phyloP scores from a whole-genome alignment of 768 basidiomycete species.

The Xerocomus potaroensis region DNA sequence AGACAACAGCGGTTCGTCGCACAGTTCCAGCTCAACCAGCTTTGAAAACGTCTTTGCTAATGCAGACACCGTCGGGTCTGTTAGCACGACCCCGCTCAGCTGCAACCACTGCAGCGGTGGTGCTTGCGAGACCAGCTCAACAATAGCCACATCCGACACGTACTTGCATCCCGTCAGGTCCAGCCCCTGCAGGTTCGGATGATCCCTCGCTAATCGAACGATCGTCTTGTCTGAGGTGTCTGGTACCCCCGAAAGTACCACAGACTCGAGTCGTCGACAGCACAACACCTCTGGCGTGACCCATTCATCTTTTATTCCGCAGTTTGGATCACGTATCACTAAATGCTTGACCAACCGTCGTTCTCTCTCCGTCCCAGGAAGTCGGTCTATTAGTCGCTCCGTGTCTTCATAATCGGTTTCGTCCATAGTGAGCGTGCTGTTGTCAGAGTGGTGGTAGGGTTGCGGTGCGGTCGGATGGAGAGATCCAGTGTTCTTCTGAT shows the following conservation, averaged over 20 bases:
- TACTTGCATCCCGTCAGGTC: conserved; percentile 71
- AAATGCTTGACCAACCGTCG: conserved; percentile 58
- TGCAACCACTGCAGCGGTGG: conserved; percentile 71
- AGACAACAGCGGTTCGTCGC: conserved; percentile 63
- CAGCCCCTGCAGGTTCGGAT: conserved; percentile 66
- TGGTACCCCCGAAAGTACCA: conserved; percentile 63
- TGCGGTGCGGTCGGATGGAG: not conserved
- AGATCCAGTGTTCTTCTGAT: too few relatives aligned
- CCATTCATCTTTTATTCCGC: conserved; percentile 51
- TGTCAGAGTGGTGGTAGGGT: not conserved
- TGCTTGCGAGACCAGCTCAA: conserved; percentile 64
- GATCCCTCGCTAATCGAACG: conserved; percentile 54
- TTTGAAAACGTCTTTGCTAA: conserved; percentile 72
- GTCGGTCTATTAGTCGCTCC: conserved; percentile 55
- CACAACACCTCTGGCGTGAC: conserved; percentile 52
- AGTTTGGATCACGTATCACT: conserved; percentile 41
- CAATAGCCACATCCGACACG: conserved; percentile 74
- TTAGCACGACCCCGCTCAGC: conserved; percentile 63
- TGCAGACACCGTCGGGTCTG: conserved; percentile 56
- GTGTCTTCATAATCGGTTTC: conserved; percentile 41
- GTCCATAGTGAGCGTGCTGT: conserved; percentile 18
- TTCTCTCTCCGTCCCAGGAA: conserved; percentile 56
- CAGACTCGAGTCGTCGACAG: conserved; percentile 64
- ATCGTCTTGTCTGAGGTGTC: conserved; percentile 69
- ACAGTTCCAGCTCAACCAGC: conserved; percentile 79